Base-by-base conservation (phyloP, 75 land plant genomes). In the Sequoiadendron giganteum region DNA sequence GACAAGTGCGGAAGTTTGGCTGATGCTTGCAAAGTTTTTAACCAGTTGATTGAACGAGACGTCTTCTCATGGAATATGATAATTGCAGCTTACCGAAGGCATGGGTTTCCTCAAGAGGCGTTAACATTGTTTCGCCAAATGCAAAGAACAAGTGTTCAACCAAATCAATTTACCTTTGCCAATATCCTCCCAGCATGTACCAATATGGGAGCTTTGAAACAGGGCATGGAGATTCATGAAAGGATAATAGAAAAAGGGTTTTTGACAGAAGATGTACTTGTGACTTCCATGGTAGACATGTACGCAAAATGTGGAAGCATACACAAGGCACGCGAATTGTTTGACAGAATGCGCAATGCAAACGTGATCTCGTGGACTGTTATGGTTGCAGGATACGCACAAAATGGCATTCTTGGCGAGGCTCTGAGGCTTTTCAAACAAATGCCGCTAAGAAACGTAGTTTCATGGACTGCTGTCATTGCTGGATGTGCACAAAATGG, bases 381-480 rank as follows among this genome's bases (percentile, higher is more conserved):
- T 3, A 54, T 90, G 55, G 88, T 95, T 47, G 87, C 92, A 65
- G 34, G 94, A 89, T 88, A 90, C 80, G 92, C 89, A 1, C 81
- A 86, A 1, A 86, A 91, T 61, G 92, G 95, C 10, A 88, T 88
- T 6, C 38, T 93, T 30, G 88, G 36, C 3, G 86, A 68, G 42
- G 94, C 94, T 39, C 87, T 89, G 3, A 88, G 88, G 84, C 36
- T 92, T 90, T 93, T 95, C 86, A 90, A 89, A 56, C 86, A 86
- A 89, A 89, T 90, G 84, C 54, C 78, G 85, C 88, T 85, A 16
- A 89, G 92, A 85, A 92, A 94, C 86, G 91, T 93, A 88, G 92
- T 92, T 38, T 88, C 94, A 42, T 95, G 95, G 95, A 92, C 92
- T 85, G 89, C 97, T 1, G 87, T 96, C 85, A 92, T 96, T n/a